A percentile compares a stretch with the other conserved stretches of the same genome.
Evolutionary conservation across 2,329 filamentous ascomycete species (phyloP).

Genomic region (Phaeomoniella chlamydospora): DNA sequence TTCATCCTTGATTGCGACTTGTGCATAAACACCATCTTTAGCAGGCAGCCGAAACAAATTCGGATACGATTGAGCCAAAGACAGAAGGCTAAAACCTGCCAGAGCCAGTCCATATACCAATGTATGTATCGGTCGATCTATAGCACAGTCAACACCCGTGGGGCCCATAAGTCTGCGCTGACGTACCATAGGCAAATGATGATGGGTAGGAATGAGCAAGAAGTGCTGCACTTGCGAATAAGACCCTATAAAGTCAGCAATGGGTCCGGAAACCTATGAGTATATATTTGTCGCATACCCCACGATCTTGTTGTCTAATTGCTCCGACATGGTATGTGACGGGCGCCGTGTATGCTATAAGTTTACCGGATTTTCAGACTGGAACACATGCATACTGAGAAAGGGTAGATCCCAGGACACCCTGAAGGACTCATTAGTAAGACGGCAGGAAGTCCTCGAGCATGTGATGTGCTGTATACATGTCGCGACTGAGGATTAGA

Average conservation of each 20-base stretch:
- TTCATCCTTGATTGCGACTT: background rate
- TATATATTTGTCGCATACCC: too few species aligned
- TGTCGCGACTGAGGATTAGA: too few species aligned
- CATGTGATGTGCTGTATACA: too few species aligned
- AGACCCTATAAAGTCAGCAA: conserved; percentile 12
- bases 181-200: conserved; percentile 24
- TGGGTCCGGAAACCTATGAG: too few species aligned
- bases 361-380: too few species aligned
- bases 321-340: background rate
- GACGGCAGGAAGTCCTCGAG: too few species aligned
- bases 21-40: background rate
- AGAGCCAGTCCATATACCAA: conserved; percentile 24
- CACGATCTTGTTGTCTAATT: background rate
- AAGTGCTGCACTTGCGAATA: conserved; percentile 18
- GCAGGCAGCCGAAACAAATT: conserved; percentile 8
- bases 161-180: background rate
- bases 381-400: too few species aligned
- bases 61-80: conserved; percentile 19
- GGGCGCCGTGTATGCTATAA: too few species aligned
- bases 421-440: too few species aligned
- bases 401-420: too few species aligned
- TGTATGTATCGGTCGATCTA: conserved; percentile 32
- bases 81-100: conserved; percentile 21
- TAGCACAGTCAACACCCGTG: conserved; percentile 7
- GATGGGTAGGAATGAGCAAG: conserved; percentile 19